Percentiles rank a stretch among this genome's conserved stretches.
Evolutionary conservation across 2,329 filamentous ascomycete genomes (phyloP).

Genomic region (Arthrobotrys musiformis): DNA sequence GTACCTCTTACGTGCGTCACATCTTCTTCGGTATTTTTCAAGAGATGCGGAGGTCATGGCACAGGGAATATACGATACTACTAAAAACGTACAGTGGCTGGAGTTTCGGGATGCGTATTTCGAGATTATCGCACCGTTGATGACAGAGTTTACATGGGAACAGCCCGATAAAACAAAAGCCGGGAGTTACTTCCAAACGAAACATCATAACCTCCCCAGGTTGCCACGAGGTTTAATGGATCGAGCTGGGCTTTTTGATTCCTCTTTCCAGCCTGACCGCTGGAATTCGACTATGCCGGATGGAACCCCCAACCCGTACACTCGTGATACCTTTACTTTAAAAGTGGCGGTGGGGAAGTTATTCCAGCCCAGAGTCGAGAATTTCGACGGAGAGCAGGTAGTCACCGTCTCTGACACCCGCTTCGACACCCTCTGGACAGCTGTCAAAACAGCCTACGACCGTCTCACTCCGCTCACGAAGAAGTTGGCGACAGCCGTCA

Average conservation of each 20-base stretch:
- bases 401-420: constrained; percentile 8
- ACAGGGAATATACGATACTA: not conserved
- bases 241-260: constrained; percentile 22
- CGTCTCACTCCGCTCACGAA: not conserved
- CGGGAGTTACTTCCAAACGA: not conserved
- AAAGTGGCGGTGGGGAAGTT: constrained; percentile 23
- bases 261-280: constrained; percentile 5
- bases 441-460: constrained; percentile 8
- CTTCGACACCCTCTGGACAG: constrained; percentile 12
- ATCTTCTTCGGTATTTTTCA: constrained; percentile 10
- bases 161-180: not conserved
- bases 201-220: not conserved
- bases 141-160: constrained; percentile 26
- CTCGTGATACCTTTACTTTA: constrained; percentile 25
- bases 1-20: constrained; percentile 17
- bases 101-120: constrained; percentile 17
- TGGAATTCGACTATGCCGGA: not conserved
- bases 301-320: constrained; percentile 14
- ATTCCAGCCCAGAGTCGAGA: constrained; percentile 20
- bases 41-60: constrained; percentile 17
- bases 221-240: constrained; percentile 23
- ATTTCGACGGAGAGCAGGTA: not conserved
- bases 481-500: not conserved
- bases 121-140: constrained; percentile 22
- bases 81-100: not conserved